phyloP scores from a whole-genome alignment of 2,329 filamentous ascomycete species.

The Pestalotiopsis sp. region DNA sequence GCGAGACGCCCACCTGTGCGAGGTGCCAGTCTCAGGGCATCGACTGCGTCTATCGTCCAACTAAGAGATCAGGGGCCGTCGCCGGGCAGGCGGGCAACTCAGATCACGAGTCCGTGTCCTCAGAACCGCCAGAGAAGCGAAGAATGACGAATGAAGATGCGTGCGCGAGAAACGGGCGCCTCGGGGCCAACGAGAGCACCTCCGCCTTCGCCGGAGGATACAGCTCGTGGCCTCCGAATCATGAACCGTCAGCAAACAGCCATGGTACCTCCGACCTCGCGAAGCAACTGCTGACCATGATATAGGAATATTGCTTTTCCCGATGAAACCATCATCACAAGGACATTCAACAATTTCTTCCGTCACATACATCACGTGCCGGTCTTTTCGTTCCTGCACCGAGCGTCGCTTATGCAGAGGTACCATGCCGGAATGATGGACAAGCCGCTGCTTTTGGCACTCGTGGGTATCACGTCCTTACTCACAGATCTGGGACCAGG shows the following conservation, averaged over 20 bases:
- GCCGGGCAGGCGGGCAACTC: slow-evolving; percentile 29
- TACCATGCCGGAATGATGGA: slow-evolving; percentile 59
- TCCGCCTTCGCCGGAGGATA: slow-evolving; percentile 18
- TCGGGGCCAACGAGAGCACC: slow-evolving; percentile 14
- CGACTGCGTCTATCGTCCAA: slow-evolving; percentile 43
- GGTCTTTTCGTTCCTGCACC: slow-evolving; percentile 59
- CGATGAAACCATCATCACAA: slow-evolving; percentile 47
- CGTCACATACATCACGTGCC: slow-evolving; percentile 60
- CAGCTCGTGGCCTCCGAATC: slow-evolving; percentile 39
- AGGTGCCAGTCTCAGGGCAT: slow-evolving; percentile 52
- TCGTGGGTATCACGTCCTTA: slow-evolving; percentile 57
- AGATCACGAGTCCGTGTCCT: slow-evolving; percentile 32
- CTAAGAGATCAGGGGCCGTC: slow-evolving; percentile 29
- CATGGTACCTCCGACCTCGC: slow-evolving; percentile 27
- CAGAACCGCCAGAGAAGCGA: slow-evolving; percentile 33
- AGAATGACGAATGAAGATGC: slow-evolving; percentile 30
- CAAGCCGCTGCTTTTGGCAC: slow-evolving; percentile 50
- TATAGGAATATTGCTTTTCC: slow-evolving; percentile 35
- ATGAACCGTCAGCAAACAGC: slow-evolving; percentile 23
- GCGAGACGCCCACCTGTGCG: slow-evolving; percentile 56
- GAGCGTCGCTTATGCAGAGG: slow-evolving; percentile 59
- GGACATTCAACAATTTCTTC: slow-evolving; percentile 58
- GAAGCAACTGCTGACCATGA: slow-evolving; percentile 36
- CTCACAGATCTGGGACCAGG: slow-evolving; percentile 55
- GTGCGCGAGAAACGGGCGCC: slow-evolving; percentile 27